Evolutionary conservation across 2,329 filamentous ascomycete genomes (phyloP), one percentile per base, ranked within the genome.

Genomic region (Talaromyces islandicus): DNA sequence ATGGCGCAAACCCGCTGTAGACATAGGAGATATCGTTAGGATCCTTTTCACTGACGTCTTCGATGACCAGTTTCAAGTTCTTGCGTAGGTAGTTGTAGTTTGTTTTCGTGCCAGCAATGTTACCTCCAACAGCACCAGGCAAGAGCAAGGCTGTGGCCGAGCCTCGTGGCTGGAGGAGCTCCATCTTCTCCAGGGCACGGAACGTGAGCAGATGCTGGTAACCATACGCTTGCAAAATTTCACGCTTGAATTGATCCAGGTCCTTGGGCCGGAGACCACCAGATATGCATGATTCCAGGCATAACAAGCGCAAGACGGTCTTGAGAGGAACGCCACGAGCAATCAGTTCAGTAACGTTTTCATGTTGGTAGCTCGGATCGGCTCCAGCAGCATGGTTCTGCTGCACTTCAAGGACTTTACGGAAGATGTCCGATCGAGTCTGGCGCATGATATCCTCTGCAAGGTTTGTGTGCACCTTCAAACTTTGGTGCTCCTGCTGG

Each of bases 11-110:
- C 57, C 94, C 95, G 64, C 91, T 96, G 76, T 97, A 99, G 11
- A 97, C 92, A 69, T 99, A 99, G n/a, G 92, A 89, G 63, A 97
- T 88, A 68, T 99, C 94, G 68, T 94, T 90, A 2, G 94, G 94
- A 53, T 95, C 89, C 61, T 94, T 88, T 74, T 99, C 94, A 70
- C 96, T 92, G 43, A 99, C 93, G 72, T 97, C 94, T 71, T 99
- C 94, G 59, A 97, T 89, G 71, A 97, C 96, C 17, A 99, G 83
- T 30, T 89, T 86, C 14, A 99, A 84, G 62, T 88, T 87, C 73
- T 94, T 96, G 58, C 95, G 88, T 5, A 97, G 79, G 66, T 91
- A 90, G 4, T 86, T 88, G 76, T 97, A 99, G 72, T 97, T 97
- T 11, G 92, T 96, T 73, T 92, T 91, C 24, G 83, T 85, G 17